These are phyloP conservation scores for Thraustochytrium sp. DNA, from an alignment of 352 stramenopile genomes.

Conservation along the genomic window DNA sequence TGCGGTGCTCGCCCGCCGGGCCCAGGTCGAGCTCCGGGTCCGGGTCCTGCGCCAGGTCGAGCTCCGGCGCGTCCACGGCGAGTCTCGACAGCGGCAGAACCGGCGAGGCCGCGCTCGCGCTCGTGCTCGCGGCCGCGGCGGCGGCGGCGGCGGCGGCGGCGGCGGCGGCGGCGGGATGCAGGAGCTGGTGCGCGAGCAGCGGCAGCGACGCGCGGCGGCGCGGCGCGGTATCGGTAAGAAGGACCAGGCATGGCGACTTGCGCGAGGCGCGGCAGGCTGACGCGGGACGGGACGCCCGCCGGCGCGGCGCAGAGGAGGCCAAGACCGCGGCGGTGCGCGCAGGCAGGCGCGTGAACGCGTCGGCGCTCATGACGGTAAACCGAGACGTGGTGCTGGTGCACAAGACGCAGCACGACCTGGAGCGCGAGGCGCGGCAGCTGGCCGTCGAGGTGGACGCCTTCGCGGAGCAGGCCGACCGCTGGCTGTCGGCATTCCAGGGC, in stretches of 20 bases:
- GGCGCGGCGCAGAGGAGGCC: background rate
- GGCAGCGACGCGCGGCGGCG: background rate
- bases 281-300: background rate
- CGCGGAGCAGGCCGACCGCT: background rate
- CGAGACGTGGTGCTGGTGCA: constrained; percentile 9
- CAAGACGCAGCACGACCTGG: constrained; percentile 27
- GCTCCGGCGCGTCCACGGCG: too few relatives aligned
- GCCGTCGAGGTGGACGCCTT: background rate
- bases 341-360: background rate
- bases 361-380: background rate
- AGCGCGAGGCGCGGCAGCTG: background rate
- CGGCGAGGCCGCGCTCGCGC: too few relatives aligned
- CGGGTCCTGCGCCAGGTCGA: too few relatives aligned
- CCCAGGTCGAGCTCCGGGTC: too few relatives aligned
- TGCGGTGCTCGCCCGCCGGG: too few relatives aligned
- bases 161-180: too few relatives aligned
- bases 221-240: background rate
- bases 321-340: background rate
- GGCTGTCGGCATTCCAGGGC: background rate
- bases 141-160: too few relatives aligned
- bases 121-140: too few relatives aligned
- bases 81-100: too few relatives aligned
- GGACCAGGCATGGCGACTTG: too few relatives aligned
- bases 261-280: too few relatives aligned
- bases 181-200: constrained; percentile 10